Evolutionary conservation across 495 filamentous ascomycete genomes (phyloP).

Genomic region (Neurospora pannonica): DNA sequence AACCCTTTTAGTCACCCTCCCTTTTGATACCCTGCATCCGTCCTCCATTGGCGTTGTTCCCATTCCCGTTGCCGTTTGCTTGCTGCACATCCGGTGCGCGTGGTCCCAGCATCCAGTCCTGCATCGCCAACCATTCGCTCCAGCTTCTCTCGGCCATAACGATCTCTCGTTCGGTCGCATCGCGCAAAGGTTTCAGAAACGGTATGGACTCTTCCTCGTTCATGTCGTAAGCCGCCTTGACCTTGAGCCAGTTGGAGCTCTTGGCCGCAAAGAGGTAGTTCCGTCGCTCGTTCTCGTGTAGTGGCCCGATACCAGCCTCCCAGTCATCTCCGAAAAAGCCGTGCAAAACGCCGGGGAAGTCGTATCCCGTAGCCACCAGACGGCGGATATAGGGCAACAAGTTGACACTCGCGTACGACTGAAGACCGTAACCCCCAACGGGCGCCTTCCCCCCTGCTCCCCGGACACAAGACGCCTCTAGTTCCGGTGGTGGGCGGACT

Average conservation of each 20-base stretch:
- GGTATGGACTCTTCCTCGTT: constrained; percentile 70
- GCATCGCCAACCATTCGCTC: constrained; percentile 86
- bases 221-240: constrained; percentile 88
- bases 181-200: constrained; percentile 71
- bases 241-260: constrained; percentile 74
- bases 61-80: background rate
- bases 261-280: constrained; percentile 96
- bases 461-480: background rate
- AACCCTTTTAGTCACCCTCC: background rate
- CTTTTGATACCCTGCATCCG: background rate
- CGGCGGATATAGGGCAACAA: constrained; percentile 85
- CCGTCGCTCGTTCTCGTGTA: constrained; percentile 82
- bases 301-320: constrained; percentile 61
- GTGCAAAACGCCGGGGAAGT: constrained; percentile 73
- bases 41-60: background rate
- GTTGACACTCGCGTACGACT: constrained; percentile 46
- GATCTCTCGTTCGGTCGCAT: constrained; percentile 70
- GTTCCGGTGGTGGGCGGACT: constrained; percentile 13
- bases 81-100: constrained; percentile 26
- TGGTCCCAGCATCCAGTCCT: constrained; percentile 86
- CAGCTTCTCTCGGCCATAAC: constrained; percentile 71
- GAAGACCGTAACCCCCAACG: background rate
- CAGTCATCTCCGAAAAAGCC: constrained; percentile 96
- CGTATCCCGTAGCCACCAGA: constrained; percentile 84
- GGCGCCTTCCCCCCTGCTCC: background rate